phyloP scores from a whole-genome alignment of 805 yeast genomes.

The Zygoascus bituminiphila region DNA sequence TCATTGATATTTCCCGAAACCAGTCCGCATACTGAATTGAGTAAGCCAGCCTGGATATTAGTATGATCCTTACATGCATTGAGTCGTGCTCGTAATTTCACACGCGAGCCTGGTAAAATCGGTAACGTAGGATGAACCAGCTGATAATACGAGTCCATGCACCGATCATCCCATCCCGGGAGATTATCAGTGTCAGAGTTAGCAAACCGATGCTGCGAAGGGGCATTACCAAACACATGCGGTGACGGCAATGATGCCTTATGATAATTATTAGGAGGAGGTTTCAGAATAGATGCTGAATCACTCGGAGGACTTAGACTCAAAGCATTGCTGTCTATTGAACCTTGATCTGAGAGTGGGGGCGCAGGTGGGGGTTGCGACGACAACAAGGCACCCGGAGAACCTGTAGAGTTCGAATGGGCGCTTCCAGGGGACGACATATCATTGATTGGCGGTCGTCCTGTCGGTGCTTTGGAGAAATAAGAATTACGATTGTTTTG shows the following conservation, averaged over 20 bases:
- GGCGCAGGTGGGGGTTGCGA: background rate
- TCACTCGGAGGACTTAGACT: background rate
- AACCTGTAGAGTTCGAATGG: background rate
- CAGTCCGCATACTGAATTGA: conserved; percentile 16
- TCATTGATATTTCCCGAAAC: background rate
- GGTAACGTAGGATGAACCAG: conserved; percentile 33
- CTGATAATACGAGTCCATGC: conserved; percentile 30
- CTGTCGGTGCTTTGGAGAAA: conserved; percentile 5
- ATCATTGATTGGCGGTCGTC: conserved; percentile 2
- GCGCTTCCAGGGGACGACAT: background rate
- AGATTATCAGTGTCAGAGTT: background rate
- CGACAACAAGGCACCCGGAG: background rate
- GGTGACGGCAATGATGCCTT: background rate
- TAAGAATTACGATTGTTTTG: background rate
- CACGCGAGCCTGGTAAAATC: conserved; percentile 29
- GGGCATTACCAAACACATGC: background rate
- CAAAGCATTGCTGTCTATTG: background rate
- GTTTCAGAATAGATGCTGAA: background rate
- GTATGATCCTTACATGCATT: conserved; percentile 18
- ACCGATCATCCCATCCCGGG: conserved; percentile 19
- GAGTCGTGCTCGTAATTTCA: conserved; percentile 25
- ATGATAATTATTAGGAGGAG: background rate
- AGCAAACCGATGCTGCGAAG: background rate
- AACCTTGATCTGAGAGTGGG: background rate
- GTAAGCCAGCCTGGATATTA: conserved; percentile 22